phyloP scores from a whole-genome alignment of 805 yeast species.

The Kluyveromyces nonfermentans region DNA sequence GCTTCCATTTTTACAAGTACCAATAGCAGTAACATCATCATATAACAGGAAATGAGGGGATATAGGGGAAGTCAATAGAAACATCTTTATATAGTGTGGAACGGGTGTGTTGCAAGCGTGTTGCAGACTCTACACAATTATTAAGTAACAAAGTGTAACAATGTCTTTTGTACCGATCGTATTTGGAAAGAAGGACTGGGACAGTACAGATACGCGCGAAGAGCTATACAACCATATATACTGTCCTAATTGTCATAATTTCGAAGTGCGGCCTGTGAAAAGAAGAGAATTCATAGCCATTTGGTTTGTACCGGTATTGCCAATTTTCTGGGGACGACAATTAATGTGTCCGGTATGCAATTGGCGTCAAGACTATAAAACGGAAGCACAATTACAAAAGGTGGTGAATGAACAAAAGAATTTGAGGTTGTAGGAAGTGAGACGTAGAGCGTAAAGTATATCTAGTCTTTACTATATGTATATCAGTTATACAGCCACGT shows the following conservation, averaged over 20 bases:
- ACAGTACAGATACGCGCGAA: slow-evolving; percentile 22
- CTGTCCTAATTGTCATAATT: slow-evolving; percentile 54
- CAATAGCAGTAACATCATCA: too few species aligned
- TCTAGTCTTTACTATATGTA: too few species aligned
- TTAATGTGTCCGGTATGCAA: slow-evolving; percentile 44
- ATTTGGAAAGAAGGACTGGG: slow-evolving; percentile 30
- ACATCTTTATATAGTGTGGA: not conserved
- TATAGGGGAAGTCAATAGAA: too few species aligned
- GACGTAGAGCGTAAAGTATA: too few species aligned
- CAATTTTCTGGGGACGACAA: slow-evolving; percentile 43
- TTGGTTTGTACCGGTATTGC: slow-evolving; percentile 47
- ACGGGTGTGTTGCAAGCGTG: too few species aligned
- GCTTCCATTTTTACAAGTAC: too few species aligned
- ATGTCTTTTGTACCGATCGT: slow-evolving; percentile 26
- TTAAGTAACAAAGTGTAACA: not conserved
- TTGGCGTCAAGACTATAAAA: slow-evolving; percentile 34
- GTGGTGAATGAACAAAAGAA: slow-evolving; percentile 14
- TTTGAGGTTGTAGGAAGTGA: not conserved
- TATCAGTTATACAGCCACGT: too few species aligned
- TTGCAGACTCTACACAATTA: not conserved
- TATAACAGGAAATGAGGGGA: too few species aligned
- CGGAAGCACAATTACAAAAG: slow-evolving; percentile 24
- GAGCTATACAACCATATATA: slow-evolving; percentile 25
- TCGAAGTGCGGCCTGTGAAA: slow-evolving; percentile 42
- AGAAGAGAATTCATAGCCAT: slow-evolving; percentile 44